Conservation (phyloP, 345 rosid genomes). For the Corchorus olitorius region DNA sequence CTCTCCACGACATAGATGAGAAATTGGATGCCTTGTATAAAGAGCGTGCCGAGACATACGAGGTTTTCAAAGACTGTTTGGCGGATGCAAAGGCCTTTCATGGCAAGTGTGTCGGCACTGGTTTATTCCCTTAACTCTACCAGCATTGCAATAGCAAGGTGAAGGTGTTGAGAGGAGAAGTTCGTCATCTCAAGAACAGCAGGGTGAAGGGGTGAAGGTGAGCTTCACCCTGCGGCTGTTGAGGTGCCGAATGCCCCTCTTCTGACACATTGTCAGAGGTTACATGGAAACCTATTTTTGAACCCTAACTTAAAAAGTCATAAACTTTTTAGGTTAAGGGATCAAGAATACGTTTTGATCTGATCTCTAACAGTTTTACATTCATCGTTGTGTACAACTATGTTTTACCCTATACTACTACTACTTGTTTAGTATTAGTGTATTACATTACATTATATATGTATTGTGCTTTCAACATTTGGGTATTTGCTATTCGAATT, state of each 20-base stretch:
- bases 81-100: background rate
- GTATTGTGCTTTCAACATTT: background rate
- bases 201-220: background rate
- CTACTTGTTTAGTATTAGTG: too few species aligned
- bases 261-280: background rate
- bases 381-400: background rate
- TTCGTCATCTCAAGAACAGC: background rate
- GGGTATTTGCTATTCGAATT: background rate
- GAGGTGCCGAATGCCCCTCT: background rate
- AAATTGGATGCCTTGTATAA: background rate
- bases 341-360: slow-evolving; percentile 16
- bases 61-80: background rate
- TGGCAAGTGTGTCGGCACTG: slow-evolving; percentile 4
- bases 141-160: background rate
- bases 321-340: background rate
- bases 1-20: background rate
- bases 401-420: too few species aligned
- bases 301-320: slow-evolving; percentile 12
- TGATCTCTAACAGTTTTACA: background rate
- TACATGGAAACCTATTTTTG: slow-evolving; percentile 9
- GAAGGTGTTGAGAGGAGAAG: background rate
- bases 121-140: background rate
- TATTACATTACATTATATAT: too few species aligned
- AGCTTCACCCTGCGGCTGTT: background rate
- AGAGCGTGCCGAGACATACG: background rate